Evolutionary conservation across 345 rosid species (phyloP).

Genomic region (Eutrema heterophyllum): DNA sequence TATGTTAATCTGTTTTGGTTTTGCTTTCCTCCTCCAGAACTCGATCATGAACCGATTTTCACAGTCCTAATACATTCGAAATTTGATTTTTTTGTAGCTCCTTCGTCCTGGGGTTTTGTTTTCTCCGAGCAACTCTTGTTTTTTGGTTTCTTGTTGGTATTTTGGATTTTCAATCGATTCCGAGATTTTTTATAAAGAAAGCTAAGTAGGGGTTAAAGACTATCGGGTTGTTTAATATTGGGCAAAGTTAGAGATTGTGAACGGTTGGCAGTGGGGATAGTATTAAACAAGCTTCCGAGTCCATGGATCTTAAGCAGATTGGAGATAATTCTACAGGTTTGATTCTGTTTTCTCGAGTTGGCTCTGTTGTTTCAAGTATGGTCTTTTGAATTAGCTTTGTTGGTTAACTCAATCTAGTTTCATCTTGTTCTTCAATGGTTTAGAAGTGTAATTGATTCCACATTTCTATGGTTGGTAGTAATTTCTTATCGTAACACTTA

Average conservation of each 20-base stretch:
- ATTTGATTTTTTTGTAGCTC: neutral
- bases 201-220: constrained; percentile 6
- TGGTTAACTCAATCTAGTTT: neutral
- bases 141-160: neutral
- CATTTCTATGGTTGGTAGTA: neutral
- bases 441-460: neutral
- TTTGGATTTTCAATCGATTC: neutral
- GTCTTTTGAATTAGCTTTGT: neutral
- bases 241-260: constrained; percentile 34
- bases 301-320: constrained; percentile 38
- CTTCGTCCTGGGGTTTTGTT: neutral
- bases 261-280: constrained; percentile 35
- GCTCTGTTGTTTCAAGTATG: neutral
- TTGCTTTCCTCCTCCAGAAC: neutral
- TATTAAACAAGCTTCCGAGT: constrained; percentile 28
- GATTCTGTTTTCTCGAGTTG: neutral
- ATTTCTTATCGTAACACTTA: neutral
- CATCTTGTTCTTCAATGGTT: neutral
- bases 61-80: neutral
- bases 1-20: too few relatives aligned
- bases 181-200: neutral
- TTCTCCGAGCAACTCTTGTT: neutral
- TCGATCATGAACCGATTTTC: neutral
- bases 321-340: constrained; percentile 53
- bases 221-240: neutral